phyloP scores from a whole-genome alignment of 345 rosid genomes.

The Cardamine resedifolia region DNA sequence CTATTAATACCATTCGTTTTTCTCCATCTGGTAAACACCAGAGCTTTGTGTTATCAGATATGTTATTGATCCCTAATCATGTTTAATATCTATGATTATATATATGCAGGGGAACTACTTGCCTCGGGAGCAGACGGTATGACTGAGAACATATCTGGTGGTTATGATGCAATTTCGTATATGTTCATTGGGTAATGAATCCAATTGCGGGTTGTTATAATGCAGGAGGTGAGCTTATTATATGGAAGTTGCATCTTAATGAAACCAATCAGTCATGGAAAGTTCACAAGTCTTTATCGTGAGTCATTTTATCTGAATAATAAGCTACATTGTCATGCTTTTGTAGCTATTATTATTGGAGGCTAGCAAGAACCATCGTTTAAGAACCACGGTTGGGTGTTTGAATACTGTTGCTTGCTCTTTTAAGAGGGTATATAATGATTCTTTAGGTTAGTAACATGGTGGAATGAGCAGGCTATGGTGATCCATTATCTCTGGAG shows the following conservation, averaged over 20 bases:
- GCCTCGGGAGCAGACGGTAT: conserved; percentile 99
- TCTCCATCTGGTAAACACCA: conserved; percentile 67
- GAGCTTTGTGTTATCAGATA: not conserved
- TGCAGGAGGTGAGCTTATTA: conserved; percentile 87
- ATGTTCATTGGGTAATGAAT: not conserved
- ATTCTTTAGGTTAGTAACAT: conserved; percentile 1
- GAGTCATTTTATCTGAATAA: conserved; percentile 36
- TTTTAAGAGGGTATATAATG: not conserved
- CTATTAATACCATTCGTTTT: conserved; percentile 78
- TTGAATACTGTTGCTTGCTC: not conserved
- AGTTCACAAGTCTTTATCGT: conserved; percentile 77
- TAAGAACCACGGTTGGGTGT: not conserved
- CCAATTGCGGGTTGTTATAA: not conserved
- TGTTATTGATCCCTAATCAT: not conserved
- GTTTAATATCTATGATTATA: not conserved
- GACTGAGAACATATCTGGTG: conserved; percentile 6
- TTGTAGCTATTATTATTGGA: not conserved
- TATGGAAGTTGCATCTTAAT: conserved; percentile 75
- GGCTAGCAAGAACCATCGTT: not conserved
- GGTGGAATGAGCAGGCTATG: not conserved
- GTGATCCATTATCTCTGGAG: not conserved
- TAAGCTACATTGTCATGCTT: not conserved
- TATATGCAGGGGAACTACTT: conserved; percentile 78
- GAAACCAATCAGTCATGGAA: conserved; percentile 88
- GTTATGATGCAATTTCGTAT: conserved; percentile 1